Percentiles rank a stretch among this genome's conserved stretches.
Evolutionary conservation across 768 basidiomycete species (phyloP).

Genomic region (Wakefieldia striispora): DNA sequence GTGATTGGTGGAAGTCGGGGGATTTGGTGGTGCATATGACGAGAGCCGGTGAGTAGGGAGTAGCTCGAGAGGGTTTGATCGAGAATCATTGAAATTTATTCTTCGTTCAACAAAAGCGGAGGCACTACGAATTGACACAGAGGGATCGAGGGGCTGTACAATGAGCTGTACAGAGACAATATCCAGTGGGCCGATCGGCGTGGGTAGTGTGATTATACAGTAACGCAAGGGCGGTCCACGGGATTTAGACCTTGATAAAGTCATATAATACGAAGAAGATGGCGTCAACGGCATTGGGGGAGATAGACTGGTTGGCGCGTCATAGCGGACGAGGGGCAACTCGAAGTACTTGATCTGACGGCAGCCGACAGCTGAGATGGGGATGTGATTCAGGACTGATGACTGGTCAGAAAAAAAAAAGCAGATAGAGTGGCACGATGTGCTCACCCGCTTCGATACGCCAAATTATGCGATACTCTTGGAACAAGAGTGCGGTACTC

Average conservation of each 20-base stretch:
- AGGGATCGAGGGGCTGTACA: slow-evolving; percentile 58
- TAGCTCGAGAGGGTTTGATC: slow-evolving; percentile 22
- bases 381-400: slow-evolving; percentile 66
- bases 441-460: slow-evolving; percentile 75
- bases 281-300: slow-evolving; percentile 35
- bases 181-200: slow-evolving; percentile 70
- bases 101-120: slow-evolving; percentile 69
- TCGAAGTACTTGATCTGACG: slow-evolving; percentile 71
- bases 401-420: slow-evolving; percentile 17
- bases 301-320: slow-evolving; percentile 46
- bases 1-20: slow-evolving; percentile 31
- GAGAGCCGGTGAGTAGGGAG: slow-evolving; percentile 18
- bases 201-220: slow-evolving; percentile 49
- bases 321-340: slow-evolving; percentile 69
- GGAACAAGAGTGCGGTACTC: slow-evolving; percentile 64
- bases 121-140: slow-evolving; percentile 58
- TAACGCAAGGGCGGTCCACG: slow-evolving; percentile 61
- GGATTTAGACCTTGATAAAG: slow-evolving; percentile 49
- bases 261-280: slow-evolving; percentile 36
- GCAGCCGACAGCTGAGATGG: slow-evolving; percentile 62
- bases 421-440: slow-evolving; percentile 1
- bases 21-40: slow-evolving; percentile 17
- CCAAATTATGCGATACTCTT: slow-evolving; percentile 80
- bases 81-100: slow-evolving; percentile 53
- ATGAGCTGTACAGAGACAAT: slow-evolving; percentile 64